Conservation (phyloP, 1,284 basidiomycete species). For the Moniliophthora roreri region DNA sequence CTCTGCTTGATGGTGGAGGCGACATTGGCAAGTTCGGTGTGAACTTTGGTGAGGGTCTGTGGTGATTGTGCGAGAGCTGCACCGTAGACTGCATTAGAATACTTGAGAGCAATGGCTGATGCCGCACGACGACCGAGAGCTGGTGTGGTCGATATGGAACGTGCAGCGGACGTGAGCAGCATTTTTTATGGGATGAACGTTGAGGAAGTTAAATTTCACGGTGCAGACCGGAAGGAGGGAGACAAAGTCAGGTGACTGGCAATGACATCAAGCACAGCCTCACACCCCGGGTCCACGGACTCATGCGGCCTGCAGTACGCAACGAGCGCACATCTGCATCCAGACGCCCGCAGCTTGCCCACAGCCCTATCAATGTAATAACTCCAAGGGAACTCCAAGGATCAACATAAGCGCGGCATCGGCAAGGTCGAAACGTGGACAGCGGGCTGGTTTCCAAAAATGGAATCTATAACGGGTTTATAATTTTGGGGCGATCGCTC, state of each 20-base stretch:
- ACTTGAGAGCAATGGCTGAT: conserved; percentile 81
- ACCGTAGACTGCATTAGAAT: conserved; percentile 92
- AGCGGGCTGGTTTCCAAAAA: too few species aligned
- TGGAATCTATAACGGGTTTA: not conserved
- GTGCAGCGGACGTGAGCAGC: conserved; percentile 46
- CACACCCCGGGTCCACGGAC: too few species aligned
- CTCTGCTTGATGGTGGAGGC: conserved; percentile 64
- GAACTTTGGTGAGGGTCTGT: conserved; percentile 77
- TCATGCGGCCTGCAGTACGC: too few species aligned
- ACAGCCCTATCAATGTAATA: too few species aligned
- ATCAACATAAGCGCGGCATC: too few species aligned
- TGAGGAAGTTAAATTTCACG: conserved; percentile 17
- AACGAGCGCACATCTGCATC: too few species aligned
- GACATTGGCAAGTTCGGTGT: conserved; percentile 77
- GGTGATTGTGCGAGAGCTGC: conserved; percentile 89
- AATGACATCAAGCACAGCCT: too few species aligned
- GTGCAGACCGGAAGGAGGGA: conserved; percentile 10
- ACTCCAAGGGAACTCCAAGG: too few species aligned
- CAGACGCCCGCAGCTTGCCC: too few species aligned
- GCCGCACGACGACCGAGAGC: conserved; percentile 65
- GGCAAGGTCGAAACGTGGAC: too few species aligned
- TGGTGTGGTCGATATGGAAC: conserved; percentile 40
- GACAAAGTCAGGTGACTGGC: too few species aligned
- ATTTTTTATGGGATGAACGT: conserved; percentile 26
- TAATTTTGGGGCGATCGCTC: not conserved